Evolutionary conservation across 1,139 yeast species (phyloP), one percentile per base, ranked within the genome.

Genomic region (Yarrowia galli): DNA sequence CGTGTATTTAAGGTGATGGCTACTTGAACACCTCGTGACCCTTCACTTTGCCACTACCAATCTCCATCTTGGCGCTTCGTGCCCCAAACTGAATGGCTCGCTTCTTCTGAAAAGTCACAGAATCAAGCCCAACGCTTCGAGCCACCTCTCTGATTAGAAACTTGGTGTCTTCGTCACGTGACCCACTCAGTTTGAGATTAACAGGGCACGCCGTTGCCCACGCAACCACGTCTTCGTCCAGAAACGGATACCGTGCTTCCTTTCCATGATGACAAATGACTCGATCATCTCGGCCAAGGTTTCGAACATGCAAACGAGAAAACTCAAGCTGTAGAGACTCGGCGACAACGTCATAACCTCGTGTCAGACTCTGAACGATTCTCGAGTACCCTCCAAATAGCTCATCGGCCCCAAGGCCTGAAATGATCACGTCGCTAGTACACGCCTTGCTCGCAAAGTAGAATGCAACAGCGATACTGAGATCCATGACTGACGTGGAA

Each of bases 401-500:
- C 77, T 95, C 99, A 78, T 95, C 99, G 0, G 99, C 99, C 0
- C 99, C 99, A n/a, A 95, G 81, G 0, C 99, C 99, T 69, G 97
- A 91, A 53, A 96, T 81, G 13, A 61, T 13, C 18, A 61, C 56
- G 93, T 78, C 0, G 93, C 97, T 71, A 87, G 86, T 13, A 92
- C 85, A 10, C 78, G 66, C 56, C 66, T 86, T 81, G 1, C 97
- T 84, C 0, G 98, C 98, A 80, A 93, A 95, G 75, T 89, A 92
- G 75, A 95, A 95, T 0, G 99, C 99, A 70, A 92, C 86, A 0
- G 98, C 98, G 68, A 95, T 95, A 0, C 97, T 90, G 45, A 92
- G 79, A 76, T 95, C 99, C 98, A 95, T 96, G 71, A 92, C 98
- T 0, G 98, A 92, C 67, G 86, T 84, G 70, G 88, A 86, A 0